Evolutionary conservation across 2,329 filamentous ascomycete species (phyloP), one percentile per base, ranked within the genome.

Genomic region (Sclerotinia trifoliorum): DNA sequence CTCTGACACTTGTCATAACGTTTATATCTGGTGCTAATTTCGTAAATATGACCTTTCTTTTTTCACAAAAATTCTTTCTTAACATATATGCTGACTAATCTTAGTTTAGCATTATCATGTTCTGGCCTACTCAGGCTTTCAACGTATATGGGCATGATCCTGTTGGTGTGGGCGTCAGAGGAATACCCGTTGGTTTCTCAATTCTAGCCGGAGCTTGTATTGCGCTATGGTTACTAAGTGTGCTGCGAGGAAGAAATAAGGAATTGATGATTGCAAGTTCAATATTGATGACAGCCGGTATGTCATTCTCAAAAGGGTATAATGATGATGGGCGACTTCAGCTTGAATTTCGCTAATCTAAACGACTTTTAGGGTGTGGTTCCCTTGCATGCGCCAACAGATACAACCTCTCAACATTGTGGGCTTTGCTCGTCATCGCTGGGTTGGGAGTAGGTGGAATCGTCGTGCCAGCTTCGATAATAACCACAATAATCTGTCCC

Each of bases 401-500:
- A 5, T 80, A 87, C 76, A 89, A 88, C 73, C 79, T 88, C 64
- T 72, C 80, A 69, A 78, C 80, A 24, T 78, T 88, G 21, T 89
- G 85, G 79, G 83, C 81, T 19, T 78, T 90, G 35, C 80, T 90
- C n/a, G 79, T 85, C 19, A 75, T 90, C 5, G 86, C 87, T 1
- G 85, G 86, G 5, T 77, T 90, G 2, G 89, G 89, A 8, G 86
- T 90, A 5, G 89, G 88, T 8, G 88, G 86, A 1, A 88, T 91
- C 63, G 85, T 74, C 46, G 70, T 74, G 35, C 72, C 71, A 89
- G 85, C 86, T 1, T 87, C 86, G 1, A 88, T 90, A 72, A 88
- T 91, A 67, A 86, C 86, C 11, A 88, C 87, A 6, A 90, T 91
- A 72, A 87, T 90, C 71, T 90, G 87, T 70, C 88, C 89, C 0